Evolutionary conservation across 768 basidiomycete species (phyloP).

Genomic region (Tylopilus intermedius): DNA sequence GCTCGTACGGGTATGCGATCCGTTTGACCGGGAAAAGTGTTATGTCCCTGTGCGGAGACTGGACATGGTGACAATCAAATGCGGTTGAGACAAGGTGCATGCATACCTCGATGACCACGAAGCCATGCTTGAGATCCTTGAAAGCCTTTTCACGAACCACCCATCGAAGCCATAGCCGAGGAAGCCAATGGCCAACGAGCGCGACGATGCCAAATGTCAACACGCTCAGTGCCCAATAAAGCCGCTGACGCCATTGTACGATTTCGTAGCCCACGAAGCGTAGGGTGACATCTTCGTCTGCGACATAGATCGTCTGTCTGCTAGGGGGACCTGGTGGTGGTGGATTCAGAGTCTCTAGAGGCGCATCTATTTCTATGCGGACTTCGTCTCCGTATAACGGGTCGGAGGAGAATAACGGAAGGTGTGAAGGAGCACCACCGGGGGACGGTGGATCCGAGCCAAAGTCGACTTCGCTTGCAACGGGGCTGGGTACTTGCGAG

Average conservation of each 20-base stretch:
- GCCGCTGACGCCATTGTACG: conserved; percentile 50
- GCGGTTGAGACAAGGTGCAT: not conserved
- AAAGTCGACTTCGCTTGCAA: conserved; percentile 61
- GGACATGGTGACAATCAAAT: conserved; percentile 22
- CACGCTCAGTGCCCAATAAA: conserved; percentile 71
- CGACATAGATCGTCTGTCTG: conserved; percentile 77
- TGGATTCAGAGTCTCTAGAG: conserved; percentile 57
- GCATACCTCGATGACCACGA: conserved; percentile 87
- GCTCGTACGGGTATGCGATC: conserved; percentile 68
- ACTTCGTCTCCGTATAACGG: conserved; percentile 81
- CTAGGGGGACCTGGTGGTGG: conserved; percentile 80
- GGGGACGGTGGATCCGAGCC: conserved; percentile 70
- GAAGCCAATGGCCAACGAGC: conserved; percentile 91
- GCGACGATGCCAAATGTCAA: conserved; percentile 67
- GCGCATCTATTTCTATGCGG: conserved; percentile 74
- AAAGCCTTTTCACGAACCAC: conserved; percentile 83
- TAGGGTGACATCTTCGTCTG: conserved; percentile 86
- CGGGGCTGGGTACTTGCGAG: conserved; percentile 18
- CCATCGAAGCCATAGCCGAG: conserved; percentile 85
- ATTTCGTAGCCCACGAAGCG: conserved; percentile 84
- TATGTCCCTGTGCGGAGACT: conserved; percentile 85
- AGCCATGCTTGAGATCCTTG: conserved; percentile 59
- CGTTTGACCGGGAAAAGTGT: conserved; percentile 67
- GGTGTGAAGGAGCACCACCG: conserved; percentile 32
- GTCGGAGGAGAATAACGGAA: conserved; percentile 70